Evolutionary conservation across 345 rosid genomes (phyloP), one percentile per base, ranked within the genome.

Genomic region (Noccaea bulbosa): DNA sequence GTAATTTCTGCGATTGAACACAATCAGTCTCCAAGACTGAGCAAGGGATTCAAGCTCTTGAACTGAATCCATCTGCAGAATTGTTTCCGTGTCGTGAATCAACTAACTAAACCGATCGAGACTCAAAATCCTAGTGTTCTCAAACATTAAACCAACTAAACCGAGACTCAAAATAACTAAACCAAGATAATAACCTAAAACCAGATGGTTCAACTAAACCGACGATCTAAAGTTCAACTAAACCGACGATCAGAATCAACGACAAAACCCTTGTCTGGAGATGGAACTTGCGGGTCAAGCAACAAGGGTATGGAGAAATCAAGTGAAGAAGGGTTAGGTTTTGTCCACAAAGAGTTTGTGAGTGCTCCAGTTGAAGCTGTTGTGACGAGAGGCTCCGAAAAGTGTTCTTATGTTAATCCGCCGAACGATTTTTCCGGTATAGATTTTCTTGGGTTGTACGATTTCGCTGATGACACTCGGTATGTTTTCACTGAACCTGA

Each of bases 401-500:
- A 48, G 12, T 1, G 3, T 20, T 63, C 49, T 54, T 51, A 15
- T 35, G 9, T 14, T 48, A 15, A 16, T 17, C 27, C 10, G 7
- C 67, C 33, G 67, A 59, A 33, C 40, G 14, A 0, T 33, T 40
- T 55, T 17, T 22, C 2, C 1, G 17, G 15, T 52, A 10, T 4
- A 38, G 80, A 69, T 72, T 22, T 68, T 4, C 12, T 68, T 17
- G 69, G 69, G 45, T 60, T 75, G 15, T 67, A 35, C 40, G 37
- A 8, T n/a, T n/a, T n/a, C n/a, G n/a, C n/a, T 32, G 35, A 44
- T 51, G 17, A 34, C 9, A 24, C 48, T 10, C 48, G 44, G 11
- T 40, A 20, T 9, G n/a, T 16, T 57, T 15, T 14, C 7, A 47
- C 14, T 14, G 16, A 34, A 70, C 57, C 44, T 5, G 49, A 65